Percentiles rank a stretch among this genome's conserved stretches.
Conservation (phyloP, 1,139 yeast species). For the Zygosaccharomyces pseudobailii region DNA sequence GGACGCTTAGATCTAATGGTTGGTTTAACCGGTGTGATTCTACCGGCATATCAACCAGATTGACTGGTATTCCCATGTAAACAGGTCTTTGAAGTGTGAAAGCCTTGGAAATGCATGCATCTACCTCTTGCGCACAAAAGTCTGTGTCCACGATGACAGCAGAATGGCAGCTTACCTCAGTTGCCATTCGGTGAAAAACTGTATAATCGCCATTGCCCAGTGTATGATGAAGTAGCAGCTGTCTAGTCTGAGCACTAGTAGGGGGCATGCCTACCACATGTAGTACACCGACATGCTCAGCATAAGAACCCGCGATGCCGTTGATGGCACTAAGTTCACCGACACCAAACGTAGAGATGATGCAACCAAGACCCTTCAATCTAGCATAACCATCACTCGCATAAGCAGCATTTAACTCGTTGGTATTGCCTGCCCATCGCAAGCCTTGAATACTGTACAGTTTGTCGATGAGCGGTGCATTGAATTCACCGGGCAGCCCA, state of each 20-base stretch:
- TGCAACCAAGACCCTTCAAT: slow-evolving; percentile 49
- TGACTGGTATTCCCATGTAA: slow-evolving; percentile 76
- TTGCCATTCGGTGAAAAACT: slow-evolving; percentile 67
- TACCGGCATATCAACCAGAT: slow-evolving; percentile 59
- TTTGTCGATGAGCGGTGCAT: slow-evolving; percentile 52
- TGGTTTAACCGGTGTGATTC: slow-evolving; percentile 48
- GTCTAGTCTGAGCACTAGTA: slow-evolving; percentile 53
- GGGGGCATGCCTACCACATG: slow-evolving; percentile 59
- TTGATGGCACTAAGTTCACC: slow-evolving; percentile 59
- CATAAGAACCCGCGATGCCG: slow-evolving; percentile 56
- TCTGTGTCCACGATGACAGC: slow-evolving; percentile 54
- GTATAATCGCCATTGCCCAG: slow-evolving; percentile 80
- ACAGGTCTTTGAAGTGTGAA: slow-evolving; percentile 72
- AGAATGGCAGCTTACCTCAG: slow-evolving; percentile 57
- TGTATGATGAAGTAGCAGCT: slow-evolving; percentile 54
- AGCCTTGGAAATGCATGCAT: slow-evolving; percentile 65
- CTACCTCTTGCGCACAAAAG: slow-evolving; percentile 62
- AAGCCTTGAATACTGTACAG: slow-evolving; percentile 47
- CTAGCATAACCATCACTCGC: slow-evolving; percentile 49
- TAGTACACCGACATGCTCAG: slow-evolving; percentile 54
- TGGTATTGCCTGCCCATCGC: slow-evolving; percentile 62
- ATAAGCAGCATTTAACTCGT: slow-evolving; percentile 54
- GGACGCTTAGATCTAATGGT: slow-evolving; percentile 55
- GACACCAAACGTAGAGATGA: slow-evolving; percentile 63
- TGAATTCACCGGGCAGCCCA: slow-evolving; percentile 66